Base-by-base conservation (phyloP, 169 alveolate genomes). In the Plasmodium berghei region DNA sequence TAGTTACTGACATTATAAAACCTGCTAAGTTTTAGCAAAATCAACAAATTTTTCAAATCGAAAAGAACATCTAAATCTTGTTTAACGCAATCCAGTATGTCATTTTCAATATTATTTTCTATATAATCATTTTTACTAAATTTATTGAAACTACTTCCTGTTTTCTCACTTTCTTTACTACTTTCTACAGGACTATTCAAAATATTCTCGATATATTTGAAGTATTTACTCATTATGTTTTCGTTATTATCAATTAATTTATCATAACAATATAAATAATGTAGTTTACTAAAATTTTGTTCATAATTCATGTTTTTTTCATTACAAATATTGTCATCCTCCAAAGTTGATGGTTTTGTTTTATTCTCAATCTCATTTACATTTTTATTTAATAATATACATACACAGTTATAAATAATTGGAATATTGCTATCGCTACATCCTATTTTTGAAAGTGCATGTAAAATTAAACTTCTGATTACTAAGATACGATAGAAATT, bases 361-460 rank as follows among this genome's bases (percentile, higher is more conserved):
- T 70, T 2, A 48, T 14, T 49, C 55, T 20, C 42, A 4, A 49
- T 61, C 58, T 6, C 66, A 46, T 54, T 63, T 24, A 70, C 42
- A 4, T 55, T 61, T 24, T 6, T 48, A 46, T 54, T 63, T 24
- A 86, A 46, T 45, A 86, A 70, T 61, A 86, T 54, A 59, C 56
- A 71, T 22, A 86, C 46, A 66, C 87, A 86, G 64, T 86, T 86
- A 34, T 86, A 86, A 14, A 86, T 54, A 86, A 86, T 63, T 8
- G 91, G 91, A 45, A 86, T 24, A 40, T 86, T 86, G 40, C 64
- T 86, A 70, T 86, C 72, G 22, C 91, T 86, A 72, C 91, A 58
- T 22, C 91, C 91, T 18, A 86, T 58, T 71, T 86, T 86, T 49
- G 75, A 48, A 45, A 86, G 14, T 14, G 54, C 28, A 52, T 72